These are phyloP conservation scores for Cercophora samala DNA, from an alignment of 495 filamentous ascomycete genomes.

Conservation along the genomic window DNA sequence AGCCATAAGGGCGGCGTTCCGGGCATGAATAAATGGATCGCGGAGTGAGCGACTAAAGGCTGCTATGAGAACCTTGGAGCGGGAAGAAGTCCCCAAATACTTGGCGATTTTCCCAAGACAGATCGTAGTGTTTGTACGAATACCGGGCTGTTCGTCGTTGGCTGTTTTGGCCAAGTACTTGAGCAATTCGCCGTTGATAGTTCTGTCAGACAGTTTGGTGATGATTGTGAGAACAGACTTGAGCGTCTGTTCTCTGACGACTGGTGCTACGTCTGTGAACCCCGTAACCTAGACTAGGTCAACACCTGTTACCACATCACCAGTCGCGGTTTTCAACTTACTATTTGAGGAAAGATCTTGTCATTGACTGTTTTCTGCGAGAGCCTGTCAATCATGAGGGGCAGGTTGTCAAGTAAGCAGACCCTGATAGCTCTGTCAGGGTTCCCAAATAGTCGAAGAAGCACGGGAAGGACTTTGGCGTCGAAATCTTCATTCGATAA, in stretches of 20 bases:
- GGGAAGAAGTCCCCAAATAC: conserved; percentile 70
- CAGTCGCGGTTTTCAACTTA: conserved; percentile 31
- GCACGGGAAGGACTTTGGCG: conserved; percentile 72
- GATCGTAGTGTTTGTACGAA: conserved; percentile 96
- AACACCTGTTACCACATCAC: background rate
- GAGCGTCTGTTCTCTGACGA: conserved; percentile 92
- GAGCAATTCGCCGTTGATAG: conserved; percentile 88
- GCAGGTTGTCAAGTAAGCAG: conserved; percentile 84
- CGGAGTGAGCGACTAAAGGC: conserved; percentile 85
- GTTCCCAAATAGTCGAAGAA: conserved; percentile 83
- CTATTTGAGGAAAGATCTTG: conserved; percentile 94
- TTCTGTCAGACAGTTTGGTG: conserved; percentile 83
- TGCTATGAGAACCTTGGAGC: conserved; percentile 86
- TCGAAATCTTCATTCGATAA: conserved; percentile 89
- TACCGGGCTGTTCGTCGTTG: conserved; percentile 96
- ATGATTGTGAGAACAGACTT: conserved; percentile 86
- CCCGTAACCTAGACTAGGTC: conserved; percentile 61
- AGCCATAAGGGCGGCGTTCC: conserved; percentile 83
- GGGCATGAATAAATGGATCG: conserved; percentile 90
- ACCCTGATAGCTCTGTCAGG: conserved; percentile 91
- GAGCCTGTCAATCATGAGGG: conserved; percentile 86
- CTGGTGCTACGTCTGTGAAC: conserved; percentile 84
- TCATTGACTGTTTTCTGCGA: conserved; percentile 89
- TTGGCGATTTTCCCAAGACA: conserved; percentile 94
- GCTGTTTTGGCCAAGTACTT: conserved; percentile 91